Conservation (phyloP, 2,329 filamentous ascomycete genomes). For the Emmonsiellopsis sp. region DNA sequence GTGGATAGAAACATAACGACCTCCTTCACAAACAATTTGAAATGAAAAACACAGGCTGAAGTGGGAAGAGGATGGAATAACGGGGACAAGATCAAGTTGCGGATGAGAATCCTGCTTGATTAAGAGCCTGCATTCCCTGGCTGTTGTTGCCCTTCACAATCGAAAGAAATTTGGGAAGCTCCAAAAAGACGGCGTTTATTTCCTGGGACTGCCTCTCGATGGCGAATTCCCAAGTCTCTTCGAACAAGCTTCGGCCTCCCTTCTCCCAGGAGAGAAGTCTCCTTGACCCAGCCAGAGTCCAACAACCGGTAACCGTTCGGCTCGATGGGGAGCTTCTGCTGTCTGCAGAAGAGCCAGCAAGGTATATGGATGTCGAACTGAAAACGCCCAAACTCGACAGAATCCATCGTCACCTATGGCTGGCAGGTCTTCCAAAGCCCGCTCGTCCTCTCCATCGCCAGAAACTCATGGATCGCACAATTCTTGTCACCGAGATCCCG, state of each 20-base stretch:
- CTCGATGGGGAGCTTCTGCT: neutral
- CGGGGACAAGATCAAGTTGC: too few relatives aligned
- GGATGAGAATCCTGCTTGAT: too few relatives aligned
- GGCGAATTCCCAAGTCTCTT: neutral
- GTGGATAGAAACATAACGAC: too few relatives aligned
- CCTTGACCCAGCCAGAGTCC: too few relatives aligned
- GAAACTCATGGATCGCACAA: slow-evolving; percentile 11
- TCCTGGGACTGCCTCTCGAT: neutral
- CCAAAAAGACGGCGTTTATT: neutral
- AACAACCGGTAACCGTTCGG: neutral
- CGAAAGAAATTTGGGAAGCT: too few relatives aligned
- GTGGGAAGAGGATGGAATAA: too few relatives aligned
- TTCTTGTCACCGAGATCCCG: slow-evolving; percentile 17
- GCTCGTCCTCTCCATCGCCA: slow-evolving; percentile 18
- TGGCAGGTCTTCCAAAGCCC: slow-evolving; percentile 16
- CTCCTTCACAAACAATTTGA: too few relatives aligned
- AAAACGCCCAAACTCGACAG: slow-evolving; percentile 11
- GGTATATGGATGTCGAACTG: neutral
- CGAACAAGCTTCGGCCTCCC: neutral
- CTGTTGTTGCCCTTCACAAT: too few relatives aligned
- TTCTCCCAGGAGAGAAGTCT: neutral
- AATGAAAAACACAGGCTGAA: too few relatives aligned
- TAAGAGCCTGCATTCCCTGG: too few relatives aligned
- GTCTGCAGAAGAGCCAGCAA: neutral
- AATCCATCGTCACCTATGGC: slow-evolving; percentile 17